phyloP scores from a whole-genome alignment of 768 basidiomycete genomes.

The Suillus cothurnatus region DNA sequence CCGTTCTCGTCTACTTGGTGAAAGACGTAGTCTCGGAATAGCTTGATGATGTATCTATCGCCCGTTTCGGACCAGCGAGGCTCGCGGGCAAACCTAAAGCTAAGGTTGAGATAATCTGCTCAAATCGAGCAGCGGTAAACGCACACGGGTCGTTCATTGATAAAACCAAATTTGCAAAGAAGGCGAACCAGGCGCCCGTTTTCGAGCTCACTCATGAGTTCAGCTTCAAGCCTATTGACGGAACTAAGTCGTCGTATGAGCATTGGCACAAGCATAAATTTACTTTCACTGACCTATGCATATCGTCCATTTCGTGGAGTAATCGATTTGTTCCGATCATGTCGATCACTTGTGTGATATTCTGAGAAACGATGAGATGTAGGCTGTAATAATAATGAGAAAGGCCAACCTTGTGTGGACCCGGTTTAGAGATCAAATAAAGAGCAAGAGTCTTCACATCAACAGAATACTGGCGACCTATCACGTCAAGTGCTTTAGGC shows the following conservation, averaged over 20 bases:
- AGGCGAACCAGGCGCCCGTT: slow-evolving; percentile 90
- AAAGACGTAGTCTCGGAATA: slow-evolving; percentile 98
- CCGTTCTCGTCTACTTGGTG: slow-evolving; percentile 94
- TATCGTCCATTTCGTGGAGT: slow-evolving; percentile 80
- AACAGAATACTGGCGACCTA: slow-evolving; percentile 71
- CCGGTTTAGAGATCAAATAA: slow-evolving; percentile 75
- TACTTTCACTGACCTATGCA: slow-evolving; percentile 60
- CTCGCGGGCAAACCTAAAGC: slow-evolving; percentile 89
- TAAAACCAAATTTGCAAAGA: slow-evolving; percentile 94
- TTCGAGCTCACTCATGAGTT: slow-evolving; percentile 88
- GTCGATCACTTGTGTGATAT: slow-evolving; percentile 77
- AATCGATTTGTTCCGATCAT: slow-evolving; percentile 68
- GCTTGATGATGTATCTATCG: slow-evolving; percentile 95
- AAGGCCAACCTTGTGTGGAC: slow-evolving; percentile 57
- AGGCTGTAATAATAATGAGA: slow-evolving; percentile 1
- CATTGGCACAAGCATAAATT: not conserved
- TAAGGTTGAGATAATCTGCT: slow-evolving; percentile 7
- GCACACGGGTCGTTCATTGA: slow-evolving; percentile 98
- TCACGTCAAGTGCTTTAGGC: slow-evolving; percentile 75
- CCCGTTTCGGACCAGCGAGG: slow-evolving; percentile 98
- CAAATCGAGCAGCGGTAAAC: slow-evolving; percentile 31
- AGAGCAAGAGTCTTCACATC: slow-evolving; percentile 83
- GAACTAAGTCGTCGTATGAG: slow-evolving; percentile 49
- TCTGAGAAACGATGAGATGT: slow-evolving; percentile 41
- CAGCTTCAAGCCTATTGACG: slow-evolving; percentile 78